Evolutionary conservation across 345 rosid species (phyloP), one percentile per base, ranked within the genome.

Genomic region (Luvunga scandens): DNA sequence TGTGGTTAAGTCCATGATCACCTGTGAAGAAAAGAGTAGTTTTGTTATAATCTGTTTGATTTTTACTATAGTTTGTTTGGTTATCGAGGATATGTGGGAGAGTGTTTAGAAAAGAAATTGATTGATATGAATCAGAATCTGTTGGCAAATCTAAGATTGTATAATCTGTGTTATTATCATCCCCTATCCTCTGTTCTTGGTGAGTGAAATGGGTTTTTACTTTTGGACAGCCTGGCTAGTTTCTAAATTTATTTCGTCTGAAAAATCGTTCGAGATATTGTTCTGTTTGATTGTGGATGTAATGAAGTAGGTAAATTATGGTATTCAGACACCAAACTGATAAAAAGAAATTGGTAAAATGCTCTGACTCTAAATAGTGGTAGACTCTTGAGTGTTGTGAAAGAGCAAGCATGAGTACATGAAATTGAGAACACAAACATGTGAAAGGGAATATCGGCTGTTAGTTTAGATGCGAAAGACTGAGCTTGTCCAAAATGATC

Each of bases 271-370:
- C 1, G 22, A 1, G 21, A 56, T 22, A 22, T 60, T 62, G 38
- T 73, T 73, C 66, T 25, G 39, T 38, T 39, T 59, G 68, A 39
- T 24, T 72, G 53, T 72, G 34, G 50, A 57, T 72, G 53, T 60
- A 27, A 36, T 24, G 8, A 34, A 30, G 53, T 30, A n/a, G 39
- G n/a, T 24, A 16, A 36, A 34, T 6, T 24, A 14, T 57, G 53
- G 48, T 36, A 24, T 72, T 59, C 7, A 27, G n/a, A 21, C 31
- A 71, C 42, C 75, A 71, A 28, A 18, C 60, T 69, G 56, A 14
- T 31, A 16, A 45, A 45, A 25, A 0, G 59, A 21, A 30, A 34
- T 25, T 27, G 31, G 7, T 57, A 2, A 57, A 57, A 18, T 72
- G 22, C 59, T 56, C 48, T 34, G 34, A 24, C 33, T 59, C 13